A percentile compares a stretch with the other conserved stretches of the same genome.
phyloP scores from a whole-genome alignment of 2,329 filamentous ascomycete species.

The Dactylellina drechsleri region DNA sequence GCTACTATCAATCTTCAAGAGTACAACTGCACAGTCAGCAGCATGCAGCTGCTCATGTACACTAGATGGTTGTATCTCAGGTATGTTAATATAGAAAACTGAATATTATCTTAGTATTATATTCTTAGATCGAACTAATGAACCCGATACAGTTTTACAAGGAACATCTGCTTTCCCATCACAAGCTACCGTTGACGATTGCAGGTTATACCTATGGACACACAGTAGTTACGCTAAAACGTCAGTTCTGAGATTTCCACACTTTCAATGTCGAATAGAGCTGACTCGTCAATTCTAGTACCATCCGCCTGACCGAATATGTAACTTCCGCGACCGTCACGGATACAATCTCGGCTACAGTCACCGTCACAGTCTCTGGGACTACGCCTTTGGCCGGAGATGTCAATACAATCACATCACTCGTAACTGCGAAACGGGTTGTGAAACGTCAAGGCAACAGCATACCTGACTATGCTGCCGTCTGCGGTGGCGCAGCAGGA shows the following conservation, averaged over 20 bases:
- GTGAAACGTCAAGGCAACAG: constrained; percentile 11
- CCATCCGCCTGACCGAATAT: background rate
- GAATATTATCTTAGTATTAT: background rate
- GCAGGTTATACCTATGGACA: constrained; percentile 34
- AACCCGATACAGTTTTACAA: constrained; percentile 5
- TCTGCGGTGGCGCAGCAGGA: constrained; percentile 51
- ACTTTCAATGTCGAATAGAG: background rate
- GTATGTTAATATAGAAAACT: constrained; percentile 22
- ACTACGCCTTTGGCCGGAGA: constrained; percentile 5
- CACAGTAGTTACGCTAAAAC: constrained; percentile 12
- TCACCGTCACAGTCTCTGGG: constrained; percentile 1
- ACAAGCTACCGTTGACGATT: background rate
- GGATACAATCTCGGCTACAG: constrained; percentile 4
- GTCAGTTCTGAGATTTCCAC: background rate
- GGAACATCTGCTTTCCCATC: constrained; percentile 2
- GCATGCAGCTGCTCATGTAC: constrained; percentile 19
- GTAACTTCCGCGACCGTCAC: constrained; percentile 17
- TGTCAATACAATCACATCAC: constrained; percentile 12
- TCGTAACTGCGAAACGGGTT: background rate
- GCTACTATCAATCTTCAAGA: constrained; percentile 3
- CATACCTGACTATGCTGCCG: constrained; percentile 57
- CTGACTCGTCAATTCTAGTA: constrained; percentile 14
- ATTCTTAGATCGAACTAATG: no score
- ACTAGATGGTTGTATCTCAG: constrained; percentile 20
- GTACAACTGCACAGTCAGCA: constrained; percentile 5